Base-by-base conservation (phyloP, 495 filamentous ascomycete genomes). In the Daldinia bambusicola region DNA sequence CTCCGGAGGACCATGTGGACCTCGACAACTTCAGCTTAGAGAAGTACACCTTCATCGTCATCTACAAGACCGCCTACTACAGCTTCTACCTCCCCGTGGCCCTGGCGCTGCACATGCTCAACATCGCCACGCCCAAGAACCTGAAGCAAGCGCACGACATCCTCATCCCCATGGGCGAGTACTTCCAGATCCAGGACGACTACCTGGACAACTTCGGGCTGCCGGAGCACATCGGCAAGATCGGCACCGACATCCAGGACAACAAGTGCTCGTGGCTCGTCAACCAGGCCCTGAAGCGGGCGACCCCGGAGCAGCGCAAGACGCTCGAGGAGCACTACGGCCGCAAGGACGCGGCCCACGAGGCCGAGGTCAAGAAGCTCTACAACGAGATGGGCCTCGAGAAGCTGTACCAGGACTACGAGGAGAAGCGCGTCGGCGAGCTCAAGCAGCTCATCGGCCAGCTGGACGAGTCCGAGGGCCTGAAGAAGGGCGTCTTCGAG, bases 1-100 rank as follows among this genome's bases (percentile, higher is more conserved):
- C 95, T 16, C 95, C 95, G 41, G 95, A 99, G 81, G 94, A 98
- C 78, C 84, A 89, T 36, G 86, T 97, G 68, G 88, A 99, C 81
- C 89, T 99, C 60, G 84, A 91, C 85, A 94, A 95, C 83, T 99
- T 99, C 87, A 91, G 88, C 79, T 84, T 97, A 80, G 88, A 95
- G 71, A 99, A 98, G 85, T 97, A 97, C 86, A 90, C 85, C 78
- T 99, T 98, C 86, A 99, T 99, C 77, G 95, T 99, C 80, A 92
- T 94, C 82, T 98, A 94, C 89, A 99, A 99, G 88, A 99, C 96
- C 32, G 96, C 95, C 40, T 99, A 95, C 84, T 99, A 99, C 85
- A 92, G 89, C 76, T 99, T 99, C 87, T 98, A 98, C 84, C 91
- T 99, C 0, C 95, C 95, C 40, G 94, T 99, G n/a, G 95, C 93